Conservation (phyloP, 345 rosid species). For the Laguncularia racemosa region DNA sequence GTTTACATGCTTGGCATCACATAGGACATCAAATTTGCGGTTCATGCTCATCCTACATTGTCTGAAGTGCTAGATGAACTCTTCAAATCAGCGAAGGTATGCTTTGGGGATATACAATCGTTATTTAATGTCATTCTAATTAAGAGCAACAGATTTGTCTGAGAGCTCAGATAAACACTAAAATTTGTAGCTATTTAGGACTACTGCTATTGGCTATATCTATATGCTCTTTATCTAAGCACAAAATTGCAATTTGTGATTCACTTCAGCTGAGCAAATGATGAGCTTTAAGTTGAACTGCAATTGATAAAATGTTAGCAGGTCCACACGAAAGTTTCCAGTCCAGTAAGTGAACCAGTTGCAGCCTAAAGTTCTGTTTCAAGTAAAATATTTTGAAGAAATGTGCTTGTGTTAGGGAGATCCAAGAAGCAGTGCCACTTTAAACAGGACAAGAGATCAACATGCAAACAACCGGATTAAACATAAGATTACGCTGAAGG, state of each 20-base stretch:
- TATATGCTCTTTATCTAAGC: neutral
- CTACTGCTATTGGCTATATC: neutral
- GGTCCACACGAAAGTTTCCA: conserved; percentile 41
- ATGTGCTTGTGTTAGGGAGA: conserved; percentile 34
- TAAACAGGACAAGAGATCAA: conserved; percentile 10
- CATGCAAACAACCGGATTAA: neutral
- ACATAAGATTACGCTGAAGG: neutral
- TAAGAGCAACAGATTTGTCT: too few species aligned
- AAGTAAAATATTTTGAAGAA: conserved; percentile 28
- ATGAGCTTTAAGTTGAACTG: neutral
- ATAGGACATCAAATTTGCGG: conserved; percentile 90
- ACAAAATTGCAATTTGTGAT: neutral
- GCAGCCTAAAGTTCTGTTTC: conserved; percentile 34
- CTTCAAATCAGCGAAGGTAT: conserved; percentile 93
- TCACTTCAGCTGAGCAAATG: neutral
- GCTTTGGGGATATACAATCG: conserved; percentile 2
- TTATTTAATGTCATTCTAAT: neutral
- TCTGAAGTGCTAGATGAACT: conserved; percentile 98
- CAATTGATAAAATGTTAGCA: conserved; percentile 17
- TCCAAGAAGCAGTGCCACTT: conserved; percentile 9
- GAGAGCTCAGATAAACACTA: neutral
- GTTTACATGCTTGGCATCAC: conserved; percentile 3
- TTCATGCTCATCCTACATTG: conserved; percentile 97
- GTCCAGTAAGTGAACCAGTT: conserved; percentile 54
- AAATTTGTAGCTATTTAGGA: neutral